Base-by-base conservation (phyloP, 768 basidiomycete species). In the Auricularia sp. region DNA sequence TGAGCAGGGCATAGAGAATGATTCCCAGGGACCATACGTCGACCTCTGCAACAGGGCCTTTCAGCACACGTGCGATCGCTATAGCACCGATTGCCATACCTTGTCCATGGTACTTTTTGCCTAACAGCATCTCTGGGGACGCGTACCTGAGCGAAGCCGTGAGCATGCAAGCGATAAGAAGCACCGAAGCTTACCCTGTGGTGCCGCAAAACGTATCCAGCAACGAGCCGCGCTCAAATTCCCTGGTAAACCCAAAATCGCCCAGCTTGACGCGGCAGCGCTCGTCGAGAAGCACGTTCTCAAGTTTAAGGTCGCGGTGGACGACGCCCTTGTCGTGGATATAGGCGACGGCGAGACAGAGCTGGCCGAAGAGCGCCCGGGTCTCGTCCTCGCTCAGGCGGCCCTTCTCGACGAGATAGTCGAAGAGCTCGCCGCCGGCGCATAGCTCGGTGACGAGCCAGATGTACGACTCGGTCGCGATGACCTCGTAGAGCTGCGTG, bases 391-490 rank as follows among this genome's bases (percentile, higher is more conserved):
- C 93, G 24, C 83, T 77, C 63, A 98, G 75, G 2, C 95, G 83
- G 24, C 94, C 92, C 70, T 96, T 92, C 79, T 99, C 97, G 14
- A 90, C 92, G 29, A 99, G 87, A 73, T 98, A 98, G 76, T 98
- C 97, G 76, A 98, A 99, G 35, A 99, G 84, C 75, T 99, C 97
- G 47, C 97, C 97, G 10, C 97, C 97, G 56, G 86, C 88, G 76
- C 97, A 98, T 39, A 99, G 86, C 73, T 99, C 97, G 16, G 94
- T 92, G 54, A 99, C 89, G 65, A 99, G 93, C 94, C 94, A 98
- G 72, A 99, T 95, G 68, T 85, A 84, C 33, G 85, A 84, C 77
- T 99, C 97, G 1, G 97, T 98, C 8, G 97, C 97, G 73, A 98
- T 91, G 72, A 98, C 92, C 77, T 99, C 96, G 79, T 91, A 97